These are phyloP conservation scores for Noccaea bulbosa DNA, from an alignment of 345 rosid species.

Conservation along the genomic window DNA sequence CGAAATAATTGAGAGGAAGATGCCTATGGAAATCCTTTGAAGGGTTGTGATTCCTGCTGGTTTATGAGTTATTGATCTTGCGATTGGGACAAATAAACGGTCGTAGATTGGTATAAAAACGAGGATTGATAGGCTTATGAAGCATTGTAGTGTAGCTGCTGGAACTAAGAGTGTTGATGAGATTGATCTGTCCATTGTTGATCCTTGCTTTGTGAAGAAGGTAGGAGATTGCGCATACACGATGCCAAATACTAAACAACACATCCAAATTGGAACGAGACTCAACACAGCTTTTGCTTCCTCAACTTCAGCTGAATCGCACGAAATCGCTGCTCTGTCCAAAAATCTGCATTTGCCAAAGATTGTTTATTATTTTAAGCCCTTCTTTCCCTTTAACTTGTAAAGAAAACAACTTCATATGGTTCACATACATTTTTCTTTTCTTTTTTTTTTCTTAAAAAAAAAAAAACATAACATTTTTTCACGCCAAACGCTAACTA, in stretches of 20 bases:
- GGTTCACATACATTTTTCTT: background rate
- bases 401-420: background rate
- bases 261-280: constrained; percentile 59
- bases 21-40: constrained; percentile 49
- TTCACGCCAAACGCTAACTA: background rate
- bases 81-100: constrained; percentile 53
- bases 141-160: constrained; percentile 63
- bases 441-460: background rate
- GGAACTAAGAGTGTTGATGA: constrained; percentile 49
- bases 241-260: constrained; percentile 56
- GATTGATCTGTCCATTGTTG: constrained; percentile 59
- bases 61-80: constrained; percentile 41
- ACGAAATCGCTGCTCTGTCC: constrained; percentile 52
- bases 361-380: background rate
- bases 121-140: constrained; percentile 51
- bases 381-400: background rate
- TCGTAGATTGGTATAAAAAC: constrained; percentile 60
- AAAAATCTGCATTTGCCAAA: constrained; percentile 51
- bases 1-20: constrained; percentile 38
- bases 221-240: constrained; percentile 60
- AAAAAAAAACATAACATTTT: background rate
- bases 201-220: constrained; percentile 70
- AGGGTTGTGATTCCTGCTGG: constrained; percentile 49
- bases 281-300: constrained; percentile 56
- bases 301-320: constrained; percentile 52